phyloP scores from a whole-genome alignment of 2,329 filamentous ascomycete genomes.

The Intubia oerlemansii region DNA sequence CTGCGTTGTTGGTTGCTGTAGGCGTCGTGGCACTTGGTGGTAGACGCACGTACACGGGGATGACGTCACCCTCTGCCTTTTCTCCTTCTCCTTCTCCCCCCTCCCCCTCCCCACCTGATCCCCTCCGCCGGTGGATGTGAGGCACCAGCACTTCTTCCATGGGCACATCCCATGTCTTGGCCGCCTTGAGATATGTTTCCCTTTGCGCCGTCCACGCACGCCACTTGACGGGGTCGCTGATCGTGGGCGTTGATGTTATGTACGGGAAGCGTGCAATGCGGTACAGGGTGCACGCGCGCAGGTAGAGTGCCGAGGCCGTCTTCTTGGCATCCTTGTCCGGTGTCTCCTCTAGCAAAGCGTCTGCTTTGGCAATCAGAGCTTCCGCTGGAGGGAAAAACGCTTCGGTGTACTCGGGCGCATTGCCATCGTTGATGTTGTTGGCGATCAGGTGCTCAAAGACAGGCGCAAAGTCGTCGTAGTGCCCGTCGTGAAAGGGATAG shows the following conservation, averaged over 20 bases:
- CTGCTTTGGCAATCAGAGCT: slow-evolving; percentile 29
- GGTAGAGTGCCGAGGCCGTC: slow-evolving; percentile 38
- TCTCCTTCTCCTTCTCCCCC: too few relatives aligned
- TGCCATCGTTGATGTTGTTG: slow-evolving; percentile 41
- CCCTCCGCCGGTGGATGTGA: slow-evolving; percentile 22
- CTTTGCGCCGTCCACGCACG: slow-evolving; percentile 46
- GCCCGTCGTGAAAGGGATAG: slow-evolving; percentile 56
- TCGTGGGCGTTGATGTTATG: slow-evolving; percentile 17
- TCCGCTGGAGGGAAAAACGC: slow-evolving; percentile 40
- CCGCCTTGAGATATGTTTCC: slow-evolving; percentile 36
- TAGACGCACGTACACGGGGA: slow-evolving; percentile 45
- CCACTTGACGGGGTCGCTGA: slow-evolving; percentile 27
- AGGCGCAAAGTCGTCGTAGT: slow-evolving; percentile 45
- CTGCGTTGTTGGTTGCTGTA: too few relatives aligned
- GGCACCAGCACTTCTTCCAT: slow-evolving; percentile 40
- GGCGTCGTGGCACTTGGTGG: too few relatives aligned
- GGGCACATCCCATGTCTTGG: slow-evolving; percentile 28
- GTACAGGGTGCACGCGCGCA: slow-evolving; percentile 53
- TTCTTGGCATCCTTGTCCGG: slow-evolving; percentile 10
- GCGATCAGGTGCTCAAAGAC: slow-evolving; percentile 42
- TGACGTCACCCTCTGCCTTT: slow-evolving; percentile 25
- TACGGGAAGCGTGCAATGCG: slow-evolving; percentile 53
- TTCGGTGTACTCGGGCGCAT: slow-evolving; percentile 41
- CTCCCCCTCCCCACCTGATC: slow-evolving; percentile 10
- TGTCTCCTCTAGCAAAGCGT: slow-evolving; percentile 9